Evolutionary conservation across 371 early-diverging fungal genomes (phyloP).

Genomic region (Mucor sp.): DNA sequence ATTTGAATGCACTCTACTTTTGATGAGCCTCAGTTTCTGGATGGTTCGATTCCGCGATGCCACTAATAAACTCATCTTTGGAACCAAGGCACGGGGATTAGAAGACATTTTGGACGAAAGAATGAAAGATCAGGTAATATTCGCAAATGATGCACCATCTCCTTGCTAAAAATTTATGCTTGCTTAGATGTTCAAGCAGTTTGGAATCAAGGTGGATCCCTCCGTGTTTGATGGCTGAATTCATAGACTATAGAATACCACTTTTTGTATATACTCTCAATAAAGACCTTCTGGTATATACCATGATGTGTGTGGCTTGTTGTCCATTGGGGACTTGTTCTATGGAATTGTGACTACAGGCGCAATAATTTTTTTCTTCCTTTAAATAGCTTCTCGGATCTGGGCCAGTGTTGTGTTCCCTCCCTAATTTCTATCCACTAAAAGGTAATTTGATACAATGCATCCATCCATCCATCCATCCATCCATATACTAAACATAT

Average conservation of each 20-base stretch:
- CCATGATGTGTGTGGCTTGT: background rate
- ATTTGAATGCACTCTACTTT: slow-evolving; percentile 63
- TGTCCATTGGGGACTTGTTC: background rate
- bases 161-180: too few relatives aligned
- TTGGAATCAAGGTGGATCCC: slow-evolving; percentile 71
- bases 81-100: slow-evolving; percentile 56
- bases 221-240: slow-evolving; percentile 63
- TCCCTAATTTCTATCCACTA: slow-evolving; percentile 20
- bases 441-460: slow-evolving; percentile 23
- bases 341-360: slow-evolving; percentile 9
- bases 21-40: slow-evolving; percentile 65
- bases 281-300: background rate
- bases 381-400: slow-evolving; percentile 15
- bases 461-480: slow-evolving; percentile 29
- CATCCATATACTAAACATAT: slow-evolving; percentile 14
- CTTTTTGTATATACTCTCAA: background rate
- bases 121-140: slow-evolving; percentile 59
- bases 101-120: slow-evolving; percentile 73
- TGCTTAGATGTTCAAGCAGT: slow-evolving; percentile 58
- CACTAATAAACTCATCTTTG: slow-evolving; percentile 36
- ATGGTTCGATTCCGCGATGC: slow-evolving; percentile 49
- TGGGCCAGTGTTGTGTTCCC: slow-evolving; percentile 16
- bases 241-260: background rate
- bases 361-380: slow-evolving; percentile 9
- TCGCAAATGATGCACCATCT: too few relatives aligned